Base-by-base conservation (phyloP, 306 rosid genomes). In the Acacia crassicarpa region DNA sequence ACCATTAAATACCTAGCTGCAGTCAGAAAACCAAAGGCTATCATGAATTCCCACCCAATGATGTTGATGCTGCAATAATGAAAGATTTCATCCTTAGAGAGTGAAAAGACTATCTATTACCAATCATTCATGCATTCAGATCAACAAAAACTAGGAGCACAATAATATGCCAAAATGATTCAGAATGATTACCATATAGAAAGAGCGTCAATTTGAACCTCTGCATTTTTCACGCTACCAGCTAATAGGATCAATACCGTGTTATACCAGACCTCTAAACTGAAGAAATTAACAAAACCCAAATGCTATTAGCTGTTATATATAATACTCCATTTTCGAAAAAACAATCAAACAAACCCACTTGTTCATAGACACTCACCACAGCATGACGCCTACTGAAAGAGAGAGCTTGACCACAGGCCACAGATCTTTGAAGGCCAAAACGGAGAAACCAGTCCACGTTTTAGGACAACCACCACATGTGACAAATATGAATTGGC, bases 21-120 rank as follows among this genome's bases (percentile, higher is more conserved):
- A 73, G 83, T 83, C 30, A 90, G 23, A 79, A 88, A 88, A 68
- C 94, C 92, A 30, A 90, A 79, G 59, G 83, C 71, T 73, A 90
- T 74, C 94, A 90, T 90, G 82, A 87, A 83, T 84, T 86, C 89
- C 92, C 94, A 90, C 45, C 90, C 90, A 75, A 43, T 81, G 78
- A 90, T 88, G 63, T 88, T 90, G 69, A 90, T 88, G 54, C 94
- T 90, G 81, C 41, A 38, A 79, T 15, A 15, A 27, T 5, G 8
- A 32, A 62, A 32, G 41, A 61, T 63, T 30, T 63, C 41, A 63
- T 63, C 69, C 14, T 63, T 30, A 30, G 69, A 27, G 41, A 63
- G n/a, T 5, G 43, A 63, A 63, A 63, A 30, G 9, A 20, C 11
- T 63, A 27, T 12, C 35, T 66, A 7, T 38, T 65, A 14, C 12